These are phyloP conservation scores for Paracoccidioides brasiliensis DNA, from an alignment of 2,329 filamentous ascomycete species.

Conservation along the genomic window DNA sequence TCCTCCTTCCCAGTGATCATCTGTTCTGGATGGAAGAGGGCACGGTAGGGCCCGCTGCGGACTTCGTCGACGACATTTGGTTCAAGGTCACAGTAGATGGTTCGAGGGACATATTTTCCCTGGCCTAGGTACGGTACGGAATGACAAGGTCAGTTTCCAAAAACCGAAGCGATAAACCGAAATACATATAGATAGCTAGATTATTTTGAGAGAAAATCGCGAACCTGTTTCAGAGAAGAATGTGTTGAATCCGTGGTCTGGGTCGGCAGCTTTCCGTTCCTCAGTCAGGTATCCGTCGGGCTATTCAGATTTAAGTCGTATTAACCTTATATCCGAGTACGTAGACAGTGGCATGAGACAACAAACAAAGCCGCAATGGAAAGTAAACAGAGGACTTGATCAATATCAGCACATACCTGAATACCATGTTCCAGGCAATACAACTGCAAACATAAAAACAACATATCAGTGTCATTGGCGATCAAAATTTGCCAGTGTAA, in stretches of 20 bases:
- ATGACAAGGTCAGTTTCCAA: conserved; percentile 5
- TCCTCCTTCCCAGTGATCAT: conserved; percentile 99
- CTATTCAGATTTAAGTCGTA: conserved; percentile 37
- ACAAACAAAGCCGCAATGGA: neutral
- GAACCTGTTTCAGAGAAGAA: conserved; percentile 99
- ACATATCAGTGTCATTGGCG: neutral
- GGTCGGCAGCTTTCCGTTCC: conserved; percentile 85
- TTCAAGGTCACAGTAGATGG: conserved; percentile 99
- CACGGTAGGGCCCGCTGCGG: conserved; percentile 90
- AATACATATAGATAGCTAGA: neutral
- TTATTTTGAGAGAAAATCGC: conserved; percentile 12
- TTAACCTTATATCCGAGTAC: neutral
- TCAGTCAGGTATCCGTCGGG: conserved; percentile 98
- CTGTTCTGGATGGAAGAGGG: conserved; percentile 96
- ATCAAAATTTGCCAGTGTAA: neutral
- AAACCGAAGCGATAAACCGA: neutral
- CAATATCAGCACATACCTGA: conserved; percentile 52
- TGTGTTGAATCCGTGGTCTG: conserved; percentile 97
- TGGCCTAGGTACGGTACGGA: conserved; percentile 47
- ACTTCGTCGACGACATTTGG: conserved; percentile 99
- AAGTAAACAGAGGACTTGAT: neutral
- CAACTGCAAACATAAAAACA: conserved; percentile 46
- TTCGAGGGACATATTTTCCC: conserved; percentile 97
- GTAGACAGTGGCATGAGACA: neutral
- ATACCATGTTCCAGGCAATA: conserved; percentile 99